Conservation (phyloP, 495 filamentous ascomycete genomes). For the Clavariopsis aquatica region DNA sequence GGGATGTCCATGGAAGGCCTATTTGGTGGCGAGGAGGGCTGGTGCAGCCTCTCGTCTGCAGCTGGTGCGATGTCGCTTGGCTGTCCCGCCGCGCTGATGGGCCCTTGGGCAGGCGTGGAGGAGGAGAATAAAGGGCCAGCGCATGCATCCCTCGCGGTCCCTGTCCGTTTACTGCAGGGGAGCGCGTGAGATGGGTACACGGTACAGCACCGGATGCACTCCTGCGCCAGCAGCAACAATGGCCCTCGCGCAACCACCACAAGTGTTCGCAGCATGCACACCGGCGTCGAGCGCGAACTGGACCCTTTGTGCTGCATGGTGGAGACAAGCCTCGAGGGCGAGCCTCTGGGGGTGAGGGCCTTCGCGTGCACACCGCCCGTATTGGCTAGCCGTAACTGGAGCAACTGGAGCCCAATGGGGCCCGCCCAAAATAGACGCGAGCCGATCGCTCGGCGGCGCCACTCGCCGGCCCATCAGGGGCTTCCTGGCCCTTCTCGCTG, state of each 20-base stretch:
- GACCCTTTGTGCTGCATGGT: not conserved
- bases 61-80: too few relatives aligned
- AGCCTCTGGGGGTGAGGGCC: not conserved
- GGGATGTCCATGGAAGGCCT: too few relatives aligned
- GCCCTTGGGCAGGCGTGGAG: too few relatives aligned
- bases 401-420: constrained; percentile 19
- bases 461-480: constrained; percentile 27
- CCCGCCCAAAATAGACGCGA: constrained; percentile 18
- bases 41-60: too few relatives aligned
- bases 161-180: not conserved
- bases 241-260: not conserved
- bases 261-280: too few relatives aligned
- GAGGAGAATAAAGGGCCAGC: too few relatives aligned
- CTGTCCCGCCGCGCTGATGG: too few relatives aligned
- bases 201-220: not conserved
- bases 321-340: not conserved
- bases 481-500: constrained; percentile 2
- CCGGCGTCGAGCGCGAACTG: too few relatives aligned
- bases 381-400: constrained; percentile 28
- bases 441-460: not conserved
- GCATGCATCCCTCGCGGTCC: not conserved
- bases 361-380: constrained; percentile 14
- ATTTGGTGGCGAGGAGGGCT: too few relatives aligned
- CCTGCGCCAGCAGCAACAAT: too few relatives aligned
- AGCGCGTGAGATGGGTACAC: too few relatives aligned